Conservation (phyloP, 768 basidiomycete genomes). For the Phylloporus sp. region DNA sequence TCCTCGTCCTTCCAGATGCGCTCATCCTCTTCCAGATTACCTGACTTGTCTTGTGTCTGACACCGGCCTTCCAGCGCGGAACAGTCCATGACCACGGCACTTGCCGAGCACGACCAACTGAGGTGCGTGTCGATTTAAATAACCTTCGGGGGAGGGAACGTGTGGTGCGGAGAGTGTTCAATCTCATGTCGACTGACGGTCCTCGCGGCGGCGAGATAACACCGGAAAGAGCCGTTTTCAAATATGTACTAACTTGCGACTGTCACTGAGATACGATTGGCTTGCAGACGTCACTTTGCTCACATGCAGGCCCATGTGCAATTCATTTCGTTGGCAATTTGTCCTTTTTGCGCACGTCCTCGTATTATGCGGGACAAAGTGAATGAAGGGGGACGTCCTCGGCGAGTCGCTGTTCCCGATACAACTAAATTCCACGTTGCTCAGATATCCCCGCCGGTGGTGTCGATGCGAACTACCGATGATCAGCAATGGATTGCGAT, state of each 20-base stretch:
- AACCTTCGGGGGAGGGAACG: conserved; percentile 31
- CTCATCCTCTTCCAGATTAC: conserved; percentile 12
- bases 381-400: conserved; percentile 12
- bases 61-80: conserved; percentile 12
- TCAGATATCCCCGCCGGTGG: conserved; percentile 11
- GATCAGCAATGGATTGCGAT: conserved; percentile 1
- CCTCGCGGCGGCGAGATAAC: conserved; percentile 19
- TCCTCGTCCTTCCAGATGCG: conserved; percentile 18
- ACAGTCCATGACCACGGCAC: conserved; percentile 17
- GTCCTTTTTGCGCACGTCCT: not conserved
- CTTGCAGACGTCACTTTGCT: conserved; percentile 18
- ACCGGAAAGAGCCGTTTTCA: conserved; percentile 18
- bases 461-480: conserved; percentile 1
- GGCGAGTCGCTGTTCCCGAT: conserved; percentile 13
- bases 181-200: conserved; percentile 5
- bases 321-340: conserved; percentile 14
- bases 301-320: conserved; percentile 21
- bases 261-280: conserved; percentile 3
- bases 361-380: not conserved
- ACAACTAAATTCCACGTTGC: conserved; percentile 4
- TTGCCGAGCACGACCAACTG: conserved; percentile 16
- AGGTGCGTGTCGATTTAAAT: conserved; percentile 15
- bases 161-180: conserved; percentile 28
- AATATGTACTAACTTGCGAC: conserved; percentile 10
- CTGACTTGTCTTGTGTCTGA: not conserved